Evolutionary conservation across 2,329 filamentous ascomycete species (phyloP), one percentile per base, ranked within the genome.

Genomic region (Colletotrichum salicis): DNA sequence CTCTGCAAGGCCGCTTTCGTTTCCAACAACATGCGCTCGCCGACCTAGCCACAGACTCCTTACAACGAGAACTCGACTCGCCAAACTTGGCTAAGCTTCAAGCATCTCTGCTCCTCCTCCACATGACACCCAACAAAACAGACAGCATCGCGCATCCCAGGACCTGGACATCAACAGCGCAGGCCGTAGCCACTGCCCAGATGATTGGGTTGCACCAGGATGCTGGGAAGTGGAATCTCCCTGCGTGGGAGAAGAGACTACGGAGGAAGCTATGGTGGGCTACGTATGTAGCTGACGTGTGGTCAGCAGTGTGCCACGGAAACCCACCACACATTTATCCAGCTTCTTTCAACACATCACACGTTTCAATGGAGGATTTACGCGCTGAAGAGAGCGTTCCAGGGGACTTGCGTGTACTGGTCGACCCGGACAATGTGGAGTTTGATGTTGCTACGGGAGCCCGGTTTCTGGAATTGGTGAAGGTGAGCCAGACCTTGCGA

Each of bases 211-310:
- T 86, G 4, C 85, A 86, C 51, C 82, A 82, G 59, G 84, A 86
- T 22, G 80, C 84, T 0, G 75, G 76, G 3, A 68, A 76, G 8
- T 87, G 85, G 85, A 82, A 80, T 51, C 79, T 86, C 48, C 79
- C 81, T 1, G 62, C 74, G 0, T 84, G 83, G 78, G 85, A 86
- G 74, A 84, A 84, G 77, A 80, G 76, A 31, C 54, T 86, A 27
- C 79, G 84, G 7, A 83, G 78, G 71, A 85, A 84, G 74, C 74
- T 86, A 4, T 86, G 84, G 84, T 86, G 84, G 84, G 82, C 82
- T 0, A 80, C 80, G 0, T 84, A 82, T 56, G 74, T 81, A 4
- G 79, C 81, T 0, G 85, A 86, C 66, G 80, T 80, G 33, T 86
- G 85, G 85, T 82, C 84, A 1, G 80, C 84, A 1, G 79, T 86